Evolutionary conservation across 192 early-diverging fungal genomes (phyloP), one percentile per base, ranked within the genome.

Genomic region (Martensiomyces pterosporus): DNA sequence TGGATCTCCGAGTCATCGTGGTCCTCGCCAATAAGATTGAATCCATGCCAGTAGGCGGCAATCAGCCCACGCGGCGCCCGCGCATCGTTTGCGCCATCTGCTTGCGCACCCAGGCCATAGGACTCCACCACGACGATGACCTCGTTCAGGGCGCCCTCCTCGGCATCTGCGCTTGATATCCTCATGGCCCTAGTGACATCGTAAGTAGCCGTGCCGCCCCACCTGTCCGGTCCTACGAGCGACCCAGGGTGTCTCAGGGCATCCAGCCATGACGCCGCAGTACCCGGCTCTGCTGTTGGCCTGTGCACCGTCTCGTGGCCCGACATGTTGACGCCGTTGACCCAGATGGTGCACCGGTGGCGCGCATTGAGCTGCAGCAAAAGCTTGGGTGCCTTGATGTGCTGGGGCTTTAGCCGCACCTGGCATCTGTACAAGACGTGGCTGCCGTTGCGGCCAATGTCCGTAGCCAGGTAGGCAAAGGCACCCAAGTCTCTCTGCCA

Each of bases 241-340:
- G 69, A 32, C 3, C 69, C 69, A 5, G 69, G 62, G 10, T 42
- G 44, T n/a, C 38, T 43, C 38, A 60, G 39, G 5, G 69, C 49
- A 10, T 64, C 54, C 5, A 52, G 51, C 17, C 22, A 21, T 15
- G 49, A 37, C 9, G 52, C 18, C 0, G 38, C 12, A 8, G 47
- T 22, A 8, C 60, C 47, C 3, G 87, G 55, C 23, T 48, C 39
- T 9, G 78, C 49, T 4, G 81, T 26, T 29, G 72, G 77, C 10
- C 67, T 60, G 22, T 82, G 82, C 53, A 89, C 89, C 0, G 86
- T 88, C 45, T 83, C 85, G 50, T 93, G 87, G 0, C 88, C 87
- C 8, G 87, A 89, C 47, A 86, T 64, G 49, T 86, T 80, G 23
- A 75, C 41, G 0, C 80, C 81, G 60, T 93, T 93, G 27, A 88